Conservation (phyloP, 1,139 yeast genomes). For the Blastobotrys persicus region DNA sequence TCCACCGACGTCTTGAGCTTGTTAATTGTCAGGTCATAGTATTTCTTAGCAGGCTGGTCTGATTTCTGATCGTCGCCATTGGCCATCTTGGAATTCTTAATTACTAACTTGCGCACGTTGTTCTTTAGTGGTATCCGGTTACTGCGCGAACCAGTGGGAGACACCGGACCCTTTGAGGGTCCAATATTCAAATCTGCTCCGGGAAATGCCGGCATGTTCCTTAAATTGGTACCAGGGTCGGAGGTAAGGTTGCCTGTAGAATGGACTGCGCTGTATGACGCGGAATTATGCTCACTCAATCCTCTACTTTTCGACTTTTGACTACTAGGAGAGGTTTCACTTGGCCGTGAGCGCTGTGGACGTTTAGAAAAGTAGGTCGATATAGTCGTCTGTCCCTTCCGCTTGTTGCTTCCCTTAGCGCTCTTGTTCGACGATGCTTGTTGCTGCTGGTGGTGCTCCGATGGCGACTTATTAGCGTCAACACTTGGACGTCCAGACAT, state of each 20-base stretch:
- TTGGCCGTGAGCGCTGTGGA: background rate
- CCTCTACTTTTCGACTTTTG: no score
- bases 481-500: background rate
- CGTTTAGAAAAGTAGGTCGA: constrained; percentile 2
- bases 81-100: constrained; percentile 16
- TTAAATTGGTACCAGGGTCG: background rate
- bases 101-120: constrained; percentile 19
- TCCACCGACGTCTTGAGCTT: constrained; percentile 27
- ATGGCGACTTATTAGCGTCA: background rate
- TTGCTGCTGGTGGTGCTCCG: background rate
- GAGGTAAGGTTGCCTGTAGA: background rate
- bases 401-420: constrained; percentile 3
- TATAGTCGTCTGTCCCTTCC: constrained; percentile 8
- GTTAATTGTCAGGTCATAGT: constrained; percentile 24
- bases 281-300: background rate
- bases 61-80: background rate
- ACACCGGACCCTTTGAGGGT: constrained; percentile 1
- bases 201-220: constrained; percentile 16
- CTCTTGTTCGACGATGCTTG: background rate
- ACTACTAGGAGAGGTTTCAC: background rate
- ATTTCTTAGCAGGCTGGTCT: constrained; percentile 17
- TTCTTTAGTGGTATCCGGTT: constrained; percentile 16
- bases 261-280: background rate
- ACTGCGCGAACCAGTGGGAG: constrained; percentile 9
- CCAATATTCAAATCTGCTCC: constrained; percentile 19